These are phyloP conservation scores for Chlamydomonas urium DNA, from an alignment of 139 green algal genomes.

Conservation along the genomic window DNA sequence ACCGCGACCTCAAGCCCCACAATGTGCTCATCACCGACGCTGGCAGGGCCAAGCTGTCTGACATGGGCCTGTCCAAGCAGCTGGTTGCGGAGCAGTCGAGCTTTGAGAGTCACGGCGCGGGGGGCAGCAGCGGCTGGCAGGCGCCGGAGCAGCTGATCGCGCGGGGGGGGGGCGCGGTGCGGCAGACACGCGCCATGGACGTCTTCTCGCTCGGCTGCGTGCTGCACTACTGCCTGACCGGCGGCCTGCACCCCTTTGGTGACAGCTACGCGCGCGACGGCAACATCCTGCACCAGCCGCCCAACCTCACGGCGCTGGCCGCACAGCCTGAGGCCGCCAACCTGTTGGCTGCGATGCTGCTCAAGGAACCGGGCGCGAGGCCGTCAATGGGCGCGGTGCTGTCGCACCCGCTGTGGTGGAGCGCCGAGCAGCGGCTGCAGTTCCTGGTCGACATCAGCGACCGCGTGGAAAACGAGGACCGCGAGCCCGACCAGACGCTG, in stretches of 20 bases:
- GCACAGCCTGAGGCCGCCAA: slow-evolving; percentile 66
- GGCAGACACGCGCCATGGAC: slow-evolving; percentile 83
- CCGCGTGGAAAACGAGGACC: slow-evolving; percentile 88
- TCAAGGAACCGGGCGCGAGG: slow-evolving; percentile 50
- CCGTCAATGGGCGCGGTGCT: slow-evolving; percentile 67
- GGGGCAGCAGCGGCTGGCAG: slow-evolving; percentile 93
- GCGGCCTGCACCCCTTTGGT: slow-evolving; percentile 89
- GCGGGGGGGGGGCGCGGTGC: slow-evolving; percentile 37
- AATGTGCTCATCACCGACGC: slow-evolving; percentile 82
- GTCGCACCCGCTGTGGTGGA: slow-evolving; percentile 91
- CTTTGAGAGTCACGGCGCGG: slow-evolving; percentile 73
- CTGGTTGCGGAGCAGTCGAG: slow-evolving; percentile 75
- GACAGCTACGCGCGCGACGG: slow-evolving; percentile 78
- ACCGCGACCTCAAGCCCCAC: slow-evolving; percentile 82
- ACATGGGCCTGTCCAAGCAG: slow-evolving; percentile 95
- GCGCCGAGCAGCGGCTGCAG: slow-evolving; percentile 58
- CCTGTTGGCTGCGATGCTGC: slow-evolving; percentile 68
- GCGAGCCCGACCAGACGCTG: slow-evolving; percentile 62
- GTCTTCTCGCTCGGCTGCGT: slow-evolving; percentile 92
- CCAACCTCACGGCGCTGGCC: slow-evolving; percentile 42
- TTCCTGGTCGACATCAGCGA: slow-evolving; percentile 89
- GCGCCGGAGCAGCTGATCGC: slow-evolving; percentile 89
- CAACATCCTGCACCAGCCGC: slow-evolving; percentile 69
- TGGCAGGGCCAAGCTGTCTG: slow-evolving; percentile 84
- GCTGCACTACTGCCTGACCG: slow-evolving; percentile 81